Evolutionary conservation across 176 grass and related monocot genomes (phyloP).

Genomic region (Carex littledalei): DNA sequence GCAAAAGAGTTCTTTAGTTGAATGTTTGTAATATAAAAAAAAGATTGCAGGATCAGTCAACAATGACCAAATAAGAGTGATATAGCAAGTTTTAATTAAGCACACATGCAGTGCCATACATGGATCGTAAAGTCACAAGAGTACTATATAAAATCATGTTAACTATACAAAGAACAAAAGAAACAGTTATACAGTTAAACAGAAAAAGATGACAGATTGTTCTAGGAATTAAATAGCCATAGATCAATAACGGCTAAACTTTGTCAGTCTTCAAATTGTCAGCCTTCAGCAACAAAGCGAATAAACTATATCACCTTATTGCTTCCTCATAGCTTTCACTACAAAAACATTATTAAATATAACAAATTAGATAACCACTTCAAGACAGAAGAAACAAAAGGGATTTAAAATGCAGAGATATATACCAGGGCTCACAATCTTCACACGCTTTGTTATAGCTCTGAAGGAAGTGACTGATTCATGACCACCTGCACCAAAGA

Average conservation of each 20-base stretch:
- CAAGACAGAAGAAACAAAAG: not conserved
- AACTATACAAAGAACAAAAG: conserved; percentile 4
- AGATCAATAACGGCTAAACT: not conserved
- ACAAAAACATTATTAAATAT: not conserved
- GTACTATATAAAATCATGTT: not conserved
- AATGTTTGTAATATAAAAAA: not conserved
- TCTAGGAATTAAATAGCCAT: not conserved
- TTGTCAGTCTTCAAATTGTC: conserved; percentile 1
- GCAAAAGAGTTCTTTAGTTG: too few relatives aligned
- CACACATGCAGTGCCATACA: not conserved
- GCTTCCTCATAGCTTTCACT: conserved; percentile 21
- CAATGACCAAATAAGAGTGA: not conserved
- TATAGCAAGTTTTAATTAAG: not conserved
- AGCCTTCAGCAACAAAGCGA: not conserved
- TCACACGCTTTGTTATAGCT: conserved; percentile 77
- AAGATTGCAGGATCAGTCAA: not conserved
- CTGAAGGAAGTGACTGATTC: conserved; percentile 67
- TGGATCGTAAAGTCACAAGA: too few relatives aligned
- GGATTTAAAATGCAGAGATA: not conserved
- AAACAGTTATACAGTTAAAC: not conserved
- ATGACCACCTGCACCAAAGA: conserved; percentile 27
- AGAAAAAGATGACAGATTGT: not conserved
- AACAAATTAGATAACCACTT: not conserved
- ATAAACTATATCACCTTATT: not conserved
- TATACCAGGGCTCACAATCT: conserved; percentile 82